These are phyloP conservation scores for Trametes pubescens DNA, from an alignment of 1,284 basidiomycete genomes.

Conservation along the genomic window DNA sequence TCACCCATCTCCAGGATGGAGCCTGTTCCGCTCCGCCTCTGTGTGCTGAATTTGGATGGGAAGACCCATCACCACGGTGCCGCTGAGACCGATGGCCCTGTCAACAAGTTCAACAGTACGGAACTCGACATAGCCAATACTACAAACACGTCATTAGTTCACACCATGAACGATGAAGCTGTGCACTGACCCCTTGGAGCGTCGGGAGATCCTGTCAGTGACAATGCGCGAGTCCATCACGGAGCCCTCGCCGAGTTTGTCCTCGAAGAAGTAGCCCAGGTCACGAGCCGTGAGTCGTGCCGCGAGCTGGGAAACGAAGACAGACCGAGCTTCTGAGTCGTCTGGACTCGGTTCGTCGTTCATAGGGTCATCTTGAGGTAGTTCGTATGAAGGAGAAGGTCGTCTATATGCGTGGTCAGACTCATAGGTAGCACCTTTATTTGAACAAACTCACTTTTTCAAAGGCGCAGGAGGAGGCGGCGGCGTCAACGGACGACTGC, in stretches of 20 bases:
- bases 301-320: constrained; percentile 98
- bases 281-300: constrained; percentile 95
- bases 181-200: constrained; percentile 90
- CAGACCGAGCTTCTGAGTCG: constrained; percentile 95
- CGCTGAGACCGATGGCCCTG: constrained; percentile 88
- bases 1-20: constrained; percentile 84
- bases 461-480: constrained; percentile 19
- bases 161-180: background rate
- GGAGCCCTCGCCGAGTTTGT: constrained; percentile 90
- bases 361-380: constrained; percentile 66
- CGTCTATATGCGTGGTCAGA: constrained; percentile 52
- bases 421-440: background rate
- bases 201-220: constrained; percentile 90
- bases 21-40: constrained; percentile 94
- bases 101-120: constrained; percentile 89
- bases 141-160: constrained; percentile 38
- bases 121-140: constrained; percentile 98
- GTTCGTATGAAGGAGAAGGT: constrained; percentile 77
- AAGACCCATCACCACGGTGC: constrained; percentile 96
- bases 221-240: constrained; percentile 97
- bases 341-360: constrained; percentile 84
- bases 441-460: constrained; percentile 19
- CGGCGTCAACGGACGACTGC: constrained; percentile 26
- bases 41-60: constrained; percentile 97
- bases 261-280: constrained; percentile 98